Conservation (phyloP, 257 asterid species). For the Nicotiana tomentosiformis region DNA sequence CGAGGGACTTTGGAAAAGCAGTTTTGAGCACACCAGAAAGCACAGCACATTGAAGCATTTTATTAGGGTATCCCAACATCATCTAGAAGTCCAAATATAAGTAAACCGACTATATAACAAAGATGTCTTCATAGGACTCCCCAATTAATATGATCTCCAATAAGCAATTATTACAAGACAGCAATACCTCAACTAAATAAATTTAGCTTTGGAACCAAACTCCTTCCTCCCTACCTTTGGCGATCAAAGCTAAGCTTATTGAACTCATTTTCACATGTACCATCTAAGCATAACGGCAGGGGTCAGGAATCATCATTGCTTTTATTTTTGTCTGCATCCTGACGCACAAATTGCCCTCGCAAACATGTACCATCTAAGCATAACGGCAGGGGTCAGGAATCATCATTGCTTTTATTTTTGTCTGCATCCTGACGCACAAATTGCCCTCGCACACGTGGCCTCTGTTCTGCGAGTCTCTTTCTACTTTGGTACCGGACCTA, state of each 20-base stretch:
- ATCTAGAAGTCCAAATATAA: neutral
- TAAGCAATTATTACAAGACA: slow-evolving; percentile 1
- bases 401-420: slow-evolving; percentile 18
- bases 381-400: slow-evolving; percentile 21
- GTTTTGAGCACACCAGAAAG: neutral
- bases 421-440: slow-evolving; percentile 33
- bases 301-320: slow-evolving; percentile 21
- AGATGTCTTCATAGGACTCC: slow-evolving; percentile 5
- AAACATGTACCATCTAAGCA: slow-evolving; percentile 18
- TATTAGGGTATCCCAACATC: slow-evolving; percentile 14
- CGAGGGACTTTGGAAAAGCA: neutral
- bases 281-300: slow-evolving; percentile 5
- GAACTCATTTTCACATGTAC: neutral
- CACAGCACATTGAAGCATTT: slow-evolving; percentile 7
- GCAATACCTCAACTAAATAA: slow-evolving; percentile 2
- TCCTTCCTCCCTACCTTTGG: slow-evolving; percentile 13
- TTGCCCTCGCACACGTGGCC: slow-evolving; percentile 52
- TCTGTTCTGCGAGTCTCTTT: slow-evolving; percentile 42
- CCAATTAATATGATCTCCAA: slow-evolving; percentile 2
- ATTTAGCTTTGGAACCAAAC: neutral
- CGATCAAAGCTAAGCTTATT: slow-evolving; percentile 10
- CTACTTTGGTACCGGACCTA: slow-evolving; percentile 50
- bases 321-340: slow-evolving; percentile 20
- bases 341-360: slow-evolving; percentile 47
- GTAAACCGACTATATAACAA: slow-evolving; percentile 4